Conservation (phyloP, 768 basidiomycete genomes). For the Macrolepiota albuminosa region DNA sequence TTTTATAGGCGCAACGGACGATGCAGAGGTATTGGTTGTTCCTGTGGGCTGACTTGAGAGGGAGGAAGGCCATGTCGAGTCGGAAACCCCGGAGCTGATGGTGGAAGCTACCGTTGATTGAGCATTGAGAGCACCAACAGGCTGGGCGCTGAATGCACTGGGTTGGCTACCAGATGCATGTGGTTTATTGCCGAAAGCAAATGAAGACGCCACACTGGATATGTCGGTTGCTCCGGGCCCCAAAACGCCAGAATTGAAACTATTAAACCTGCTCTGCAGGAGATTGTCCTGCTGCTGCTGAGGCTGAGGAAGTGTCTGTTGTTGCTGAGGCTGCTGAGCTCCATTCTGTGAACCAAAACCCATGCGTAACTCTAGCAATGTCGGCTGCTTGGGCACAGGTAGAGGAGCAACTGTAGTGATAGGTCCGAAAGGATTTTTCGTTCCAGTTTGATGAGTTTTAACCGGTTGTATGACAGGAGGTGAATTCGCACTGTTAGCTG, state of each 20-base stretch:
- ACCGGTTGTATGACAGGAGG: slow-evolving; percentile 58
- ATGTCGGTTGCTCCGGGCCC: slow-evolving; percentile 51
- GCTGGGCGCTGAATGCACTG: background rate
- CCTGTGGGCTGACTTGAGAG: slow-evolving; percentile 51
- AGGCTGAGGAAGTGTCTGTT: slow-evolving; percentile 16
- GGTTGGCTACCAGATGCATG: slow-evolving; percentile 14
- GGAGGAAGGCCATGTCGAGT: slow-evolving; percentile 42
- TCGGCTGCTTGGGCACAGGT: slow-evolving; percentile 69
- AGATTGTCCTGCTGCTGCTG: slow-evolving; percentile 19
- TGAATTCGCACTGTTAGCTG: slow-evolving; percentile 25
- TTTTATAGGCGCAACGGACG: slow-evolving; percentile 28
- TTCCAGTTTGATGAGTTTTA: slow-evolving; percentile 87
- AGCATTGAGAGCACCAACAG: slow-evolving; percentile 16
- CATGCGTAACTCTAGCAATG: slow-evolving; percentile 74
- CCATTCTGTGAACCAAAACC: slow-evolving; percentile 28
- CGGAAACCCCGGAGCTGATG: slow-evolving; percentile 38
- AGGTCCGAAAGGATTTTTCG: slow-evolving; percentile 91
- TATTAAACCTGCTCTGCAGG: slow-evolving; percentile 26
- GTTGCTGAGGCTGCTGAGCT: slow-evolving; percentile 18
- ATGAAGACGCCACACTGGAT: slow-evolving; percentile 70
- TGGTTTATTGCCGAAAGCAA: slow-evolving; percentile 38
- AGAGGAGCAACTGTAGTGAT: slow-evolving; percentile 55
- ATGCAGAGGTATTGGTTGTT: slow-evolving; percentile 22
- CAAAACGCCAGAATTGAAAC: slow-evolving; percentile 35
- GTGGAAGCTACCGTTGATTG: slow-evolving; percentile 34